A percentile compares a stretch with the other conserved stretches of the same genome.
Conservation (phyloP, 805 yeast species). For the Candida nanaspora region DNA sequence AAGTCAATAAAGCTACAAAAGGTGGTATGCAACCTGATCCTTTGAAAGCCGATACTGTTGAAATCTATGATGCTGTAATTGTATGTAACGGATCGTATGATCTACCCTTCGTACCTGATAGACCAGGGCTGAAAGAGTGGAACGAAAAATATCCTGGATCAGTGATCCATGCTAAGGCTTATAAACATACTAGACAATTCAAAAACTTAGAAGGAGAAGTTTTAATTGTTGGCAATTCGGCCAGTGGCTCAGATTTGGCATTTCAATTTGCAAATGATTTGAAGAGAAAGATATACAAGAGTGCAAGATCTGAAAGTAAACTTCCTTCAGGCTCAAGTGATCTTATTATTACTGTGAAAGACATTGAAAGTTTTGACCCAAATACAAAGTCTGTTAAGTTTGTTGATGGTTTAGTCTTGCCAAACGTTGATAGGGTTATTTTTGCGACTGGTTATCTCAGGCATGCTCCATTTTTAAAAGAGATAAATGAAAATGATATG, state of each 20-base stretch:
- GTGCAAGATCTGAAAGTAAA: conserved; percentile 38
- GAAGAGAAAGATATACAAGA: conserved; percentile 36
- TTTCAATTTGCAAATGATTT: conserved; percentile 45
- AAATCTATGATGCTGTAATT: conserved; percentile 53
- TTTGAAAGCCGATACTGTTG: conserved; percentile 21
- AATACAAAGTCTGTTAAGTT: conserved; percentile 33
- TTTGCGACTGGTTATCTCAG: conserved; percentile 70
- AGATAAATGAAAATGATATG: conserved; percentile 13
- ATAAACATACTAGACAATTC: conserved; percentile 37
- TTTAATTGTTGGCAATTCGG: conserved; percentile 67
- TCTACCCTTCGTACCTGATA: conserved; percentile 51
- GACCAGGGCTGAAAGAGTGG: conserved; percentile 47
- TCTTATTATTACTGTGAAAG: conserved; percentile 34
- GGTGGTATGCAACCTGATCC: conserved; percentile 19
- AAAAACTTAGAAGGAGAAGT: conserved; percentile 32
- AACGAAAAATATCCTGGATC: conserved; percentile 34
- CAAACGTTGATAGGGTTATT: conserved; percentile 46
- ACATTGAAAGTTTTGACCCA: conserved; percentile 32
- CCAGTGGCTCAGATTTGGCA: conserved; percentile 68
- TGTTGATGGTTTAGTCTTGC: conserved; percentile 38
- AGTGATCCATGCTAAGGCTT: conserved; percentile 52
- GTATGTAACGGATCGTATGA: conserved; percentile 58
- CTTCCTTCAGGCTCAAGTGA: conserved; percentile 39
- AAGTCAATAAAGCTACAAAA: conserved; percentile 22
- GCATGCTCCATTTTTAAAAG: conserved; percentile 49